Evolutionary conservation across 768 basidiomycete species (phyloP), one percentile per base, ranked within the genome.

Genomic region (Tylopilus felleus): DNA sequence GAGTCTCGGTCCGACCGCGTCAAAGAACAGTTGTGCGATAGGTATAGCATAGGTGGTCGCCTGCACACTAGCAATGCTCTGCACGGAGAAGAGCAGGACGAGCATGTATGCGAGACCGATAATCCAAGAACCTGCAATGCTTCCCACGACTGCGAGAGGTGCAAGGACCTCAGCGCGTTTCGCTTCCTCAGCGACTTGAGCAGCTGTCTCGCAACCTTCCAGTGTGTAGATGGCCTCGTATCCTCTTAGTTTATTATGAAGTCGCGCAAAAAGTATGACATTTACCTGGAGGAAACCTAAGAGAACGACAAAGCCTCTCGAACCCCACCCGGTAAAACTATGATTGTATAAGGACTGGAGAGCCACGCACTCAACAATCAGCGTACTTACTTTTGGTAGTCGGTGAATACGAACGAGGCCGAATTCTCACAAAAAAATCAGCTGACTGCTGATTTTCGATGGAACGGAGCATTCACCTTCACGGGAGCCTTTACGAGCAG

Each of bases 161-260:
- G 81, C 80, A n/a, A 83, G 77, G 46, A 80, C 55, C 51, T 81
- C 79, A 0, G 81, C 81, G 19, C 77, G 76, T 45, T 75, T 70
- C 29, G 80, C 80, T 63, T 84, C 81, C 64, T 84, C 82, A 6
- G 81, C 82, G 8, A 83, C 77, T 61, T 83, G 82, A n/a, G 82
- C 81, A 38, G 82, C 80, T 5, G 81, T 83, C 61, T 83, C 82
- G 62, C 81, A 82, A 22, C 82, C 82, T 66, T 82, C 82, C 25
- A 82, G 73, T 2, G 82, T 82, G 58, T 83, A 83, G 13, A 83
- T 82, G 7, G 81, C 80, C 75, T 78, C 25, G 2, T 33, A 17
- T 17, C 14, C 39, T 43, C 36, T 57, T 41, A 53, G 51, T 14
- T 38, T 40, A 22, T 19, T 8, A 42, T 21, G 31, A n/a, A n/a